Evolutionary conservation across 345 rosid genomes (phyloP), one percentile per base, ranked within the genome.

Genomic region (Bruguiera gymnorhiza): DNA sequence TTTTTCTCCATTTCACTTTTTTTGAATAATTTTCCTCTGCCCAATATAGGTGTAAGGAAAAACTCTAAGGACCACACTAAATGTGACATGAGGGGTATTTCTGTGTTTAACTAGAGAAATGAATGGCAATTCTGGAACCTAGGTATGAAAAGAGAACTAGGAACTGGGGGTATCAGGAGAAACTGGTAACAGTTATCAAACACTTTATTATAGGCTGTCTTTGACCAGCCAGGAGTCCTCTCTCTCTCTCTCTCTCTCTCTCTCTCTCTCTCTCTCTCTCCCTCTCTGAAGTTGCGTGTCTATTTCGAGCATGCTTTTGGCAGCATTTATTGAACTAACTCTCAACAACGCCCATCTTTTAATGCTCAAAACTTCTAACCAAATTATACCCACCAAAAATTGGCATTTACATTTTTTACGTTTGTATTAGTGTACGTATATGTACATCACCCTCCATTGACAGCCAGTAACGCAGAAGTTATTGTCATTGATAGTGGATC

Each of bases 351-450:
- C 19, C 6, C 16, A 54, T 24, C 20, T 39, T 63, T 66, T 77
- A 62, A 80, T 73, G 74, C 76, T 69, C 23, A 48, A 51, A 80
- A 60, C 79, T 64, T 70, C 83, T 31, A 67, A 74, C 81, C 81
- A 60, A 59, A 50, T 19, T 29, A 64, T 10, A 60, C 46, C 81
- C 52, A 63, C 80, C 78, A 43, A 68, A 1, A n/a, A 29, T 1
- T 16, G 24, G 21, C 15, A 20, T 18, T 20, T 15, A 62, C 31
- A 21, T 3, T 60, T 11, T 39, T 11, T 3, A 2, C 37, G 9
- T 34, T 6, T 8, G 48, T 10, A 39, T 39, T 2, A 2, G 48
- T 3, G 48, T 39, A 11, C 10, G 15, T 39, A 10, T 0, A 2
- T 39, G 48, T 39, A 39, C 16, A 11, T 10, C 48, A 4, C 50